Base-by-base conservation (phyloP, 176 grass and related monocot genomes). In the Pontederia crassipes region DNA sequence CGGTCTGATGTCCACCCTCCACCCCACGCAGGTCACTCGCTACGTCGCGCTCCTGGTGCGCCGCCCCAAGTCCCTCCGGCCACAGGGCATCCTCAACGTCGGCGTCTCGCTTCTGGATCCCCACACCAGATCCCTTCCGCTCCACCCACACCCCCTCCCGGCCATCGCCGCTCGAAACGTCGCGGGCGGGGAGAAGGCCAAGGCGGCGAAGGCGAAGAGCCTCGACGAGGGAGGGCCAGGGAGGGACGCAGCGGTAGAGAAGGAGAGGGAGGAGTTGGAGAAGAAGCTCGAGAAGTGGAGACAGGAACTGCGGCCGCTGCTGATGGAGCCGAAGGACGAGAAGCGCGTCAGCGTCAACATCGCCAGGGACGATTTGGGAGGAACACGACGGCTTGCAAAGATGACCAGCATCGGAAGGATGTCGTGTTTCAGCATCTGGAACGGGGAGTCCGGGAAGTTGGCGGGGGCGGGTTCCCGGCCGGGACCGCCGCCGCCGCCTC, bases 11-110 rank as follows among this genome's bases (percentile, higher is more conserved):
- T 79, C 76, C 28, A 72, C 68, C 14, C 15, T 72, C 16, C 61
- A 53, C 7, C 68, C 76, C 8, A 47, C 68, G 17, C 57, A 57
- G 18, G 10, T 52, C 59, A 58, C 53, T 6, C 51, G 64, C 28
- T 79, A 51, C 29, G 60, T 49, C 58, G 69, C 76, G 65, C 26
- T 79, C 20, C 76, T 72, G 59, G 68, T 79, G 7, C 50, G 68
- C 16, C 76, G 76, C n/a, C 68, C 76, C 24, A 46, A 24, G 52
- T 59, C 76, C 29, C 61, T 79, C 5, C 76, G 59, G 0, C 76
- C 76, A 0, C 76, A 79, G 59, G 76, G 76, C n/a, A 79, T 79
- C 48, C 52, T 72, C 20, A 79, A 79, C 12, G 56, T 79, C 12
- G 40, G 68, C 16, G 60, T 79, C 58, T 26, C 76, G 2, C 68